phyloP scores from a whole-genome alignment of 345 rosid species.

The Citrus sinensis region DVS_A1.0 CM039163.1:36777001-36777500 shows the following conservation, averaged over 20 bases:
- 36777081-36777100: constrained; percentile 16
- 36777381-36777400: constrained; percentile 43
- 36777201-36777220: constrained; percentile 10
- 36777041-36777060: background rate
- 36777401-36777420: constrained; percentile 33
- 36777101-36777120: constrained; percentile 22
- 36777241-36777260: constrained; percentile 19
- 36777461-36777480: constrained; percentile 32
- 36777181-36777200: constrained; percentile 15
- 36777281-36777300: constrained; percentile 20
- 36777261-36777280: constrained; percentile 19
- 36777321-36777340: constrained; percentile 78
- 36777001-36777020: constrained; percentile 12
- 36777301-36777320: constrained; percentile 51
- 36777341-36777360: constrained; percentile 66
- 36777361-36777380: constrained; percentile 54
- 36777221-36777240: constrained; percentile 10
- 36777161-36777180: constrained; percentile 9
- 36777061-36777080: constrained; percentile 4
- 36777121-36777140: constrained; percentile 21
- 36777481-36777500: background rate
- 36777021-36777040: constrained; percentile 15
- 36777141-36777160: constrained; percentile 21
- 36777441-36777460: constrained; percentile 33
- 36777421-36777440: constrained; percentile 45